Conservation (phyloP, 306 rosid species). For the peach (Prunus persica) region DNA sequence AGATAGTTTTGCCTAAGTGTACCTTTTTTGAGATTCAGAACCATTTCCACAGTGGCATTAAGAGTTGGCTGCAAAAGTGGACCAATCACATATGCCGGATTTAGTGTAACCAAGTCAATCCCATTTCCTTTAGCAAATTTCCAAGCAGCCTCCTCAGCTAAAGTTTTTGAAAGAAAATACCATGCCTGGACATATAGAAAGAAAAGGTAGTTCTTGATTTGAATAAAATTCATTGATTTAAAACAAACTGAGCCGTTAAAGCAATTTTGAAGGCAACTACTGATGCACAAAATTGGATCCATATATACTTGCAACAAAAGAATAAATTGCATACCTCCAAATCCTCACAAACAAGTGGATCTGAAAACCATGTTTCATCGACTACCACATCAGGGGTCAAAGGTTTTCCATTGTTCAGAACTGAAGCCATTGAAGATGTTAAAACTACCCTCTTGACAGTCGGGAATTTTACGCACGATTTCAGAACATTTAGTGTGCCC, state of each 20-base stretch:
- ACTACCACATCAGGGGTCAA: slow-evolving; percentile 13
- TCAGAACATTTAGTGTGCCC: slow-evolving; percentile 33
- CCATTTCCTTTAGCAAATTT: slow-evolving; percentile 28
- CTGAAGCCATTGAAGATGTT: slow-evolving; percentile 32
- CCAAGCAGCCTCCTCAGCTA: slow-evolving; percentile 43
- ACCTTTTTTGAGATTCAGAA: slow-evolving; percentile 20
- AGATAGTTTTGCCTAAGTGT: background rate
- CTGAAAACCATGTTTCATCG: slow-evolving; percentile 35
- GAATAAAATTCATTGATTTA: no score
- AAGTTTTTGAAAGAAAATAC: slow-evolving; percentile 26
- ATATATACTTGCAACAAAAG: no score
- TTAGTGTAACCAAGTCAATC: slow-evolving; percentile 25
- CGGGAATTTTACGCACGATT: slow-evolving; percentile 21
- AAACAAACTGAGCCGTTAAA: background rate
- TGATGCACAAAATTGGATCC: no score
- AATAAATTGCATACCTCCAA: slow-evolving; percentile 13
- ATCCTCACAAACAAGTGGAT: slow-evolving; percentile 21
- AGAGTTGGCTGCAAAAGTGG: slow-evolving; percentile 35
- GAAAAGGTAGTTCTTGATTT: no score
- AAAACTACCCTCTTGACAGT: slow-evolving; percentile 27
- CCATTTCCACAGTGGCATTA: background rate
- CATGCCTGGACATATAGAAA: slow-evolving; percentile 14
- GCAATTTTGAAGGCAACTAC: background rate
- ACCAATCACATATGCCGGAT: slow-evolving; percentile 28
- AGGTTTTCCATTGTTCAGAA: slow-evolving; percentile 6